These are phyloP conservation scores for Planoprotostelium fungivorum DNA, from an alignment of 78 protist species.

Conservation along the genomic window DNA sequence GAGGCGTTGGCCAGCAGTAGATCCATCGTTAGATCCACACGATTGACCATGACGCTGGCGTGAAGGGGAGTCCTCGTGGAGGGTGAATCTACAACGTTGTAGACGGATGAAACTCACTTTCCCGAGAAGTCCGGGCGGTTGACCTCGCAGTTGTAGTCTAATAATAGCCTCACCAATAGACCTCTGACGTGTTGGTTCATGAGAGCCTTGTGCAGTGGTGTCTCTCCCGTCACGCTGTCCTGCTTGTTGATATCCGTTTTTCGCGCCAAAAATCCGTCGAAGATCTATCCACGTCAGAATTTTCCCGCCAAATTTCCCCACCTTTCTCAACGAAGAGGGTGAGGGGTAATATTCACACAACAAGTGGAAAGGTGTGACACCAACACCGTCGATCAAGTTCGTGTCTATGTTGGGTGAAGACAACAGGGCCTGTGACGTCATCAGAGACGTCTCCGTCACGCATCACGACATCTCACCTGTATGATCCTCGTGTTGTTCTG, in stretches of 20 bases:
- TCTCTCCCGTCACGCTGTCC: not conserved
- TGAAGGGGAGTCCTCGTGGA: not conserved
- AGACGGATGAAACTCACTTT: not conserved
- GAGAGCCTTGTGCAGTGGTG: not conserved
- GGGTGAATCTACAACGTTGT: not conserved
- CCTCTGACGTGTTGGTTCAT: not conserved
- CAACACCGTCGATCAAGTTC: not conserved
- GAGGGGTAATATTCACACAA: not conserved
- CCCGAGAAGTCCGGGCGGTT: not conserved
- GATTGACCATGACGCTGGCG: not conserved
- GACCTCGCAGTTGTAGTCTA: not conserved
- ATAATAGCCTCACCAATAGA: not conserved
- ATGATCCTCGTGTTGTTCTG: not conserved
- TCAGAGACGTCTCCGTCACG: not conserved
- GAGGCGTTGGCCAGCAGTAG: not conserved
- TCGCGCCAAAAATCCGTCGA: slow-evolving; percentile 1
- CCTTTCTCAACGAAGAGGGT: not conserved
- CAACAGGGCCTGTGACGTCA: not conserved
- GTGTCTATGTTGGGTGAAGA: not conserved
- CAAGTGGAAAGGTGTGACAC: not conserved
- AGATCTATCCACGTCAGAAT: not conserved
- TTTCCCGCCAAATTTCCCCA: not conserved
- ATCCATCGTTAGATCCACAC: not conserved
- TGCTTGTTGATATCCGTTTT: not conserved
- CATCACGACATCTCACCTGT: too few relatives aligned